Evolutionary conservation across 2,329 filamentous ascomycete genomes (phyloP).

Genomic region (Sclerotinia subarctica): DNA sequence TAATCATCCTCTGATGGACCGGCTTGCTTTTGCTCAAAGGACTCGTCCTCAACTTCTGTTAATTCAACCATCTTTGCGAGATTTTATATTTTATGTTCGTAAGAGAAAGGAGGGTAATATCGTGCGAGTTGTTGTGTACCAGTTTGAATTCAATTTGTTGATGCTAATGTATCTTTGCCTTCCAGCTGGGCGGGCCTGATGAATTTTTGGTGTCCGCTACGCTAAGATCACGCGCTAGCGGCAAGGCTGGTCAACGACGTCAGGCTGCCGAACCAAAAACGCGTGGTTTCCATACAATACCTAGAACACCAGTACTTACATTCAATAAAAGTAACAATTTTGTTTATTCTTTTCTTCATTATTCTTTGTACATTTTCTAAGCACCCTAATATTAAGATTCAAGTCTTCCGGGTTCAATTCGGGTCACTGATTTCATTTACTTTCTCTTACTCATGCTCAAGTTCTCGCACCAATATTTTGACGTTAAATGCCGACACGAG

Average conservation of each 20-base stretch:
- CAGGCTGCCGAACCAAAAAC: slow-evolving; percentile 9
- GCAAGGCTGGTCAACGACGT: slow-evolving; percentile 18
- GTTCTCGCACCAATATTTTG: slow-evolving; percentile 4
- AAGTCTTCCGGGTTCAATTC: not conserved
- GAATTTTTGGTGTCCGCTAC: slow-evolving; percentile 17
- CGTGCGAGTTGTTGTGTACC: not conserved
- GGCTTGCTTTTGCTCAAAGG: slow-evolving; percentile 72
- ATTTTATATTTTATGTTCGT: not conserved
- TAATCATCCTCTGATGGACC: slow-evolving; percentile 71
- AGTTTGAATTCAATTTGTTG: not conserved
- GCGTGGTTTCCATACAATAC: not conserved
- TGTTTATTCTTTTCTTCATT: not conserved
- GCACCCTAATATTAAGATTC: not conserved
- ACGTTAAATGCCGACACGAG: not conserved
- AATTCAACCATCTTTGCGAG: slow-evolving; percentile 81
- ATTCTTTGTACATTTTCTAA: not conserved
- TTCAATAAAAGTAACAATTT: not conserved
- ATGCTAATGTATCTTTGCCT: slow-evolving; percentile 1
- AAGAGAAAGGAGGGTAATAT: not conserved
- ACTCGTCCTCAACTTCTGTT: slow-evolving; percentile 94
- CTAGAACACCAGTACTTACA: too few species aligned
- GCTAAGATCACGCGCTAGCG: slow-evolving; percentile 16
- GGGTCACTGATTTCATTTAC: not conserved
- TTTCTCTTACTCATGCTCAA: not conserved
- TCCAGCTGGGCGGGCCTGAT: not conserved